A percentile compares a stretch with the other conserved stretches of the same genome.
phyloP scores from a whole-genome alignment of 208 protist species.

The Trichomonas tenax region DNA sequence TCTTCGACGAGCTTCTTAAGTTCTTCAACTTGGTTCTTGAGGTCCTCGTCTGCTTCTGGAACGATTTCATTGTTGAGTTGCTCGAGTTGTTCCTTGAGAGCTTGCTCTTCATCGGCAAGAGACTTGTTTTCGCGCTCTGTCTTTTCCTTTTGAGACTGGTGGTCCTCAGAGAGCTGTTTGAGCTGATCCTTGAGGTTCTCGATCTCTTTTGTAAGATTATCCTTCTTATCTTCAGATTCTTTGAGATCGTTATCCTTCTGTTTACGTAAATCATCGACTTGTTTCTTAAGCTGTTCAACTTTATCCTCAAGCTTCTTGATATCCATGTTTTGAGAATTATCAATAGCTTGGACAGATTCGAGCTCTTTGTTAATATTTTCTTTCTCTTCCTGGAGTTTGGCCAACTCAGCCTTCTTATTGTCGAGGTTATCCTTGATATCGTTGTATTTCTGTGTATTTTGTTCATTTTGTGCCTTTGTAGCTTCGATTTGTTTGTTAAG shows the following conservation, averaged over 20 bases:
- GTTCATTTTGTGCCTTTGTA: background rate
- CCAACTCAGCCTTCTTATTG: background rate
- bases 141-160: background rate
- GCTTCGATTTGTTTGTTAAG: background rate
- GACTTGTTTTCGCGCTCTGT: background rate
- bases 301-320: background rate
- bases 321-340: background rate
- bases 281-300: background rate
- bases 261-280: background rate
- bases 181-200: background rate
- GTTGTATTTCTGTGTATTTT: background rate
- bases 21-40: background rate
- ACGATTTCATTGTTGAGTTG: background rate
- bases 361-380: background rate
- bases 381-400: background rate
- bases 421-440: background rate
- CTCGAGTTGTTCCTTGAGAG: background rate
- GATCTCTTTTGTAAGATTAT: background rate
- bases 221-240: background rate
- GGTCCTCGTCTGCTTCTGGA: background rate
- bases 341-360: background rate
- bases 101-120: background rate
- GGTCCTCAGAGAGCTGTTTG: background rate
- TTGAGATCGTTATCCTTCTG: background rate
- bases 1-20: background rate